Evolutionary conservation across 495 filamentous ascomycete genomes (phyloP), one percentile per base, ranked within the genome.

Genomic region (Thermothielavioides terrestris): DNA sequence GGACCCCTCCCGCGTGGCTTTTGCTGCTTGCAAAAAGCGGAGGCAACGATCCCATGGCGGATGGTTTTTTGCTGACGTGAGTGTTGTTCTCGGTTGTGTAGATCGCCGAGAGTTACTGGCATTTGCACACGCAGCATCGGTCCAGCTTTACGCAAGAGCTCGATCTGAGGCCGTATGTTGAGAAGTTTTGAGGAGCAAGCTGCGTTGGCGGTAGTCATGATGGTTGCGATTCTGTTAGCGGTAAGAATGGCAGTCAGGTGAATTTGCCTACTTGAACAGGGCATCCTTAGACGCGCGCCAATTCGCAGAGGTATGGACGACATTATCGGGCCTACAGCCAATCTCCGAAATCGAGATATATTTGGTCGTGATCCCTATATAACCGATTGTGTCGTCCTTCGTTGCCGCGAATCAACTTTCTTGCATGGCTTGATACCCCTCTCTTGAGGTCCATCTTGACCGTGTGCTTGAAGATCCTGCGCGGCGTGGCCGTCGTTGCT

Each of bases 101-200:
- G 85, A 95, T 95, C 73, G 89, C 90, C 48, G 88, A 94, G 32
- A 72, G 58, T 39, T 95, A 96, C 61, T 95, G 88, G 89, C 70
- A 85, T 67, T 61, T 95, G 52, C 90, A 95, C 65, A 86, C 84
- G 3, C 90, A 96, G 69, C 86, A 85, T 17, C 74, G 79, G 48
- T 84, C 84, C 12, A 78, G 78, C 5, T 94, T 89, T 59, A 90
- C 88, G 1, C 86, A 84, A 59, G 88, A 95, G 73, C 59, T 95
- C 53, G 90, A 95, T 71, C 65, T 94, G 45, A 70, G 88, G 51
- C 86, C 86, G 3, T 85, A 78, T 64, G 73, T 87, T 32, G 88
- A 92, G 76, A 89, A 89, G 64, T 94, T 69, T 36, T 73, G 41
- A 60, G 10, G 27, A 1, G 31, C 1, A 2, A 12, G 14, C 7